Evolutionary conservation across 2,329 filamentous ascomycete species (phyloP), one percentile per base, ranked within the genome.

Genomic region (Aspergillus ochraceoroseus): DNA sequence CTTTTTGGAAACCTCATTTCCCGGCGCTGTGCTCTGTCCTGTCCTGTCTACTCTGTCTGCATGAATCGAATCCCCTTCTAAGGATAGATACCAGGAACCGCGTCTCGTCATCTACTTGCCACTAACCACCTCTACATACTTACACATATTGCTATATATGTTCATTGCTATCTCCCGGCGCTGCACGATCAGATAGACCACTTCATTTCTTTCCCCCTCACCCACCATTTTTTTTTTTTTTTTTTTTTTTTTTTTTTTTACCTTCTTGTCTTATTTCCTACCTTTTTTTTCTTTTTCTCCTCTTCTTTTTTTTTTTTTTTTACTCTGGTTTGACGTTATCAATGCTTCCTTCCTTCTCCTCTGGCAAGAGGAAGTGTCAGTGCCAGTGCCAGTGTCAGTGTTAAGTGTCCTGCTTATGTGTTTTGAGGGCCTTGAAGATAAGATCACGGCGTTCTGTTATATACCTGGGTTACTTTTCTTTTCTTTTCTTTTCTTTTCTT

Each of bases 391-490:
- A n/a, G n/a, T n/a, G n/a, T n/a, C n/a, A n/a, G n/a, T n/a, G n/a
- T n/a, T n/a, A n/a, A n/a, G n/a, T n/a, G n/a, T n/a, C n/a, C n/a
- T n/a, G n/a, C n/a, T n/a, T n/a, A n/a, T n/a, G n/a, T n/a, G n/a
- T n/a, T n/a, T n/a, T n/a, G n/a, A n/a, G n/a, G n/a, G n/a, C n/a
- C n/a, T n/a, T n/a, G n/a, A n/a, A n/a, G n/a, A n/a, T n/a, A n/a
- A n/a, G n/a, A n/a, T n/a, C n/a, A 12, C 18, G 34, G 34, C 34
- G 34, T 37, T 43, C 19, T 44, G 41, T 38, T 47, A 47, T 47
- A 47, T 47, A 47, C 45, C 45, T 47, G 41, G 41, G 34, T 34
- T 34, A 29, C 22, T 18, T 33, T 20, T 22, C 33, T 13, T 14
- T 22, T 22, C 4, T 11, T 17, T 4, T n/a, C 32, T 26, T 25